Evolutionary conservation across 768 basidiomycete genomes (phyloP).

Genomic region (Xanthoconium stramineum): DNA sequence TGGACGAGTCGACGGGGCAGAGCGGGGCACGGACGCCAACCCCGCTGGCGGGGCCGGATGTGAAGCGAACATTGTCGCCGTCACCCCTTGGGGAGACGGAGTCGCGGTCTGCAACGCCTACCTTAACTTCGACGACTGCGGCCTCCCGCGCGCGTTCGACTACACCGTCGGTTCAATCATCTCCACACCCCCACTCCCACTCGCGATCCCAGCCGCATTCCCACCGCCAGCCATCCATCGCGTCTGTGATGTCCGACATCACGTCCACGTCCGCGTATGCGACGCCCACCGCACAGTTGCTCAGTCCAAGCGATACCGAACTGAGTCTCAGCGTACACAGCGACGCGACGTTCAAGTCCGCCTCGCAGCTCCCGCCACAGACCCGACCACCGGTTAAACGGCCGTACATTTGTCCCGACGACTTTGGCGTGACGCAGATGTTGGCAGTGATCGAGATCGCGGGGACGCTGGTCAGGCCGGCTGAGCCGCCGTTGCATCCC

Average conservation of each 20-base stretch:
- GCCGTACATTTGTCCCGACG: conserved; percentile 62
- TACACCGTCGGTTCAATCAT: conserved; percentile 24
- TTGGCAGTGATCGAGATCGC: conserved; percentile 80
- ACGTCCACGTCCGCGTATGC: conserved; percentile 42
- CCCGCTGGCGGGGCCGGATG: conserved; percentile 14
- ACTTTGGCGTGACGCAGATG: conserved; percentile 86
- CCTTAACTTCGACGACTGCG: conserved; percentile 10
- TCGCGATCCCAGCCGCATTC: conserved; percentile 14
- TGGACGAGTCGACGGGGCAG: conserved; percentile 34
- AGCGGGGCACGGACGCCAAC: conserved; percentile 31
- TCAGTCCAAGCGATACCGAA: conserved; percentile 25
- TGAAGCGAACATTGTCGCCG: conserved; percentile 23
- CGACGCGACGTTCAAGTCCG: conserved; percentile 28
- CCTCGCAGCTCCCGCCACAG: background rate
- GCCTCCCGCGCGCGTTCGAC: conserved; percentile 22
- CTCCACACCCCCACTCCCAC: conserved; percentile 22
- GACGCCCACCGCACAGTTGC: conserved; percentile 36
- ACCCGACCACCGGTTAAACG: conserved; percentile 33
- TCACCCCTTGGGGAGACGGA: conserved; percentile 12
- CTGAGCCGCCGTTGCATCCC: conserved; percentile 47
- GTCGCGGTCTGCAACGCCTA: conserved; percentile 30
- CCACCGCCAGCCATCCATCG: conserved; percentile 66
- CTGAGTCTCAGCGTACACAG: background rate
- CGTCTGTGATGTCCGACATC: conserved; percentile 68
- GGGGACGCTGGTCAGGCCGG: conserved; percentile 38